Conservation (phyloP, 352 stramenopile genomes). For the Aphanomyces invadans region DNA sequence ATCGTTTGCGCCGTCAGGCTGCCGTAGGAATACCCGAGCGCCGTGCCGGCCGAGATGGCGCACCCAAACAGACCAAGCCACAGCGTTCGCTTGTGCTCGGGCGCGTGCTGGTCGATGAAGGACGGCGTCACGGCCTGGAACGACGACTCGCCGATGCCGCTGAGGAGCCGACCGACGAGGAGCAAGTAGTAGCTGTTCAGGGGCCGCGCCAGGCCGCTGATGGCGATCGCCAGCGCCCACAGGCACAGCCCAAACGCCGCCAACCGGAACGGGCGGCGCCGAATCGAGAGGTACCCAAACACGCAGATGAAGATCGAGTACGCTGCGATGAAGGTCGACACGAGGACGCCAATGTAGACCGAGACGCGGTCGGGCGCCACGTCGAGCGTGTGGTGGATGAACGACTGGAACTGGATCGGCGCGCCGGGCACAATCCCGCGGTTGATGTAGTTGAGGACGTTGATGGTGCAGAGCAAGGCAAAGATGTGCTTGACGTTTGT, state of each 20-base stretch:
- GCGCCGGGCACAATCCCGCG: slow-evolving; percentile 63
- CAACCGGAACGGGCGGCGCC: slow-evolving; percentile 44
- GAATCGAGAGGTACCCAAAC: slow-evolving; percentile 48
- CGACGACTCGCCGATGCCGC: slow-evolving; percentile 46
- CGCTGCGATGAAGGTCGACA: slow-evolving; percentile 64
- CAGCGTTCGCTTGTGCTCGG: slow-evolving; percentile 29
- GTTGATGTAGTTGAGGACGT: slow-evolving; percentile 60
- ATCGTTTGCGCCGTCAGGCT: slow-evolving; percentile 24
- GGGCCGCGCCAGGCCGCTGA: slow-evolving; percentile 35
- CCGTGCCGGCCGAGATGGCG: slow-evolving; percentile 47
- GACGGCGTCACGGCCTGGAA: slow-evolving; percentile 56
- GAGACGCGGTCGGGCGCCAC: slow-evolving; percentile 2
- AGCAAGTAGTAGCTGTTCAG: slow-evolving; percentile 42
- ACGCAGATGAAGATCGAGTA: slow-evolving; percentile 46
- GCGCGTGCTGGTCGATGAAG: slow-evolving; percentile 57
- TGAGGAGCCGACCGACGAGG: slow-evolving; percentile 43
- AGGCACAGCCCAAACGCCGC: slow-evolving; percentile 39
- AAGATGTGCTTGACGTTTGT: slow-evolving; percentile 7
- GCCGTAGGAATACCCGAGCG: slow-evolving; percentile 46
- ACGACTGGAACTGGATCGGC: slow-evolving; percentile 46
- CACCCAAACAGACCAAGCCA: slow-evolving; percentile 69
- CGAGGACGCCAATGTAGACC: slow-evolving; percentile 33
- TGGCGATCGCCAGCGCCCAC: slow-evolving; percentile 43
- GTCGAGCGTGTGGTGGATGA: slow-evolving; percentile 31
- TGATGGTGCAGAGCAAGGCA: slow-evolving; percentile 26